Evolutionary conservation across 768 basidiomycete species (phyloP).

Genomic region (Boletus bicolor): DNA sequence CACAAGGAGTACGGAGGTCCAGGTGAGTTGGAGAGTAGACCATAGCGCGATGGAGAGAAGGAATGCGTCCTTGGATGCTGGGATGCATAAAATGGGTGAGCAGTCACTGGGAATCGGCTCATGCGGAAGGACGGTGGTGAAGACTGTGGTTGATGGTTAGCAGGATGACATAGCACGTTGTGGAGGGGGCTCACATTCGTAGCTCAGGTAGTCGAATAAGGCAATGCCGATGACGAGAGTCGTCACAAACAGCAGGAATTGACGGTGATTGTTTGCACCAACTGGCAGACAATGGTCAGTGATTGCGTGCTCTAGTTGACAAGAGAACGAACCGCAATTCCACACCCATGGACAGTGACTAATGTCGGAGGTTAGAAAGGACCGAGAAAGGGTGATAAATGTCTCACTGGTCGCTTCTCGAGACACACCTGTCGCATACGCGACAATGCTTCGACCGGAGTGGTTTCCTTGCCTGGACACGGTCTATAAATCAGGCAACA

Average conservation of each 20-base stretch:
- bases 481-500: background rate
- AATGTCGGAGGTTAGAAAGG: slow-evolving; percentile 2
- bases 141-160: slow-evolving; percentile 41
- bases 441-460: slow-evolving; percentile 95
- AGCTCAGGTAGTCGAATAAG: slow-evolving; percentile 81
- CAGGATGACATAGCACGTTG: background rate
- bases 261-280: slow-evolving; percentile 90
- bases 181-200: slow-evolving; percentile 58
- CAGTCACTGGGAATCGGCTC: slow-evolving; percentile 17
- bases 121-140: slow-evolving; percentile 38
- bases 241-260: slow-evolving; percentile 90
- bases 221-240: slow-evolving; percentile 79
- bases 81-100: slow-evolving; percentile 52
- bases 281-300: slow-evolving; percentile 44
- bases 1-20: slow-evolving; percentile 85
- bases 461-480: slow-evolving; percentile 72
- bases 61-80: slow-evolving; percentile 76
- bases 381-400: background rate
- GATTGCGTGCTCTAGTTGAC: background rate
- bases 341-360: slow-evolving; percentile 99
- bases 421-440: slow-evolving; percentile 84
- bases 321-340: slow-evolving; percentile 77
- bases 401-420: slow-evolving; percentile 89
- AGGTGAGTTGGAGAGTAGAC: slow-evolving; percentile 91
- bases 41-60: slow-evolving; percentile 77